phyloP scores from a whole-genome alignment of 169 alveolate species.

The Cryptosporidium felis region DNA sequence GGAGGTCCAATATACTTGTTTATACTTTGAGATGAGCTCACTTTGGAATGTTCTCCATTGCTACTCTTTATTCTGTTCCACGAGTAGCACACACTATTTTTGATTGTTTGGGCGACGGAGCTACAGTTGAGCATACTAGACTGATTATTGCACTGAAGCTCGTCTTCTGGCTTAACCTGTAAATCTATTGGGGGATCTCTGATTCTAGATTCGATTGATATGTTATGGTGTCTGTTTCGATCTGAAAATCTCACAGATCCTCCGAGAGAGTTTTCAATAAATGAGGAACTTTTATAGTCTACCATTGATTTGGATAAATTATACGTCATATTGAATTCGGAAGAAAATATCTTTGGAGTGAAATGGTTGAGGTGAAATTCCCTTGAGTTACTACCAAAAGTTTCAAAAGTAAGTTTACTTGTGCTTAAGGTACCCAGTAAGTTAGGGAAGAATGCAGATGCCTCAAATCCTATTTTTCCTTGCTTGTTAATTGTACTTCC shows the following conservation, averaged over 20 bases:
- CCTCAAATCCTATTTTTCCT: conserved; percentile 56
- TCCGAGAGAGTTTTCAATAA: conserved; percentile 41
- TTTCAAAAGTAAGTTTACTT: conserved; percentile 14
- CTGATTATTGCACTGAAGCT: neutral
- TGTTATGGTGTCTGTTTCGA: neutral
- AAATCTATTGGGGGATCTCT: no score
- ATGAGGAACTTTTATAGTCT: conserved; percentile 16
- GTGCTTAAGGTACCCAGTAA: conserved; percentile 56
- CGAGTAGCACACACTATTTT: conserved; percentile 45
- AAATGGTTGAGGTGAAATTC: conserved; percentile 13
- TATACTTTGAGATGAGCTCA: neutral
- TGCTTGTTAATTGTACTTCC: conserved; percentile 55
- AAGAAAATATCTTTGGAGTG: conserved; percentile 32
- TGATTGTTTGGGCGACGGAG: conserved; percentile 8
- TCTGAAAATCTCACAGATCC: conserved; percentile 30
- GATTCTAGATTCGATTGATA: conserved; percentile 27
- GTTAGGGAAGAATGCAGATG: conserved; percentile 64
- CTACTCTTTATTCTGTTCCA: conserved; percentile 30
- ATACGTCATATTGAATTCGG: conserved; percentile 47
- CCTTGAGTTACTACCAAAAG: conserved; percentile 36
- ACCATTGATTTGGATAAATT: neutral
- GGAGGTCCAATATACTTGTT: neutral
- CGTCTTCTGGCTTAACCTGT: neutral
- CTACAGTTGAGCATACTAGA: neutral
- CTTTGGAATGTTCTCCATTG: neutral